Conservation (phyloP, 805 yeast species). For the Wickerhamiella qilinensis region DNA sequence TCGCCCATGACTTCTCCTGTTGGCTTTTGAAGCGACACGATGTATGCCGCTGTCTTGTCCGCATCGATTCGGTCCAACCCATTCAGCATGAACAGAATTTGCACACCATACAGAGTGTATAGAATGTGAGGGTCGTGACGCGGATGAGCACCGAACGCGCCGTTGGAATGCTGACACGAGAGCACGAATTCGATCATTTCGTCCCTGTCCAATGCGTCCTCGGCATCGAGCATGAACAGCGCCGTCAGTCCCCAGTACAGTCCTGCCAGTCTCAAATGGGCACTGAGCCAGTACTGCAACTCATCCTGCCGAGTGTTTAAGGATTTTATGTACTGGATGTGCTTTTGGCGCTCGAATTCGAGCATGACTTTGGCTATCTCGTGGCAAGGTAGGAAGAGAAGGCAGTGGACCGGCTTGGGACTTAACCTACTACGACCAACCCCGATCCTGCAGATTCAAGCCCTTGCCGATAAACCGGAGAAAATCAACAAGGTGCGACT, state of each 20-base stretch:
- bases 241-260: slow-evolving; percentile 92
- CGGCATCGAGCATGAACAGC: slow-evolving; percentile 39
- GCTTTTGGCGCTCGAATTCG: slow-evolving; percentile 27
- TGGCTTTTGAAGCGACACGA: slow-evolving; percentile 31
- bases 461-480: too few species aligned
- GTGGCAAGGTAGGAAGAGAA: too few species aligned
- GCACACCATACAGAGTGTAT: slow-evolving; percentile 75
- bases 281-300: slow-evolving; percentile 74
- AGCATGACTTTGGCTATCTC: neutral
- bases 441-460: too few species aligned
- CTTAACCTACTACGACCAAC: too few species aligned
- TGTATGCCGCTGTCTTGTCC: slow-evolving; percentile 21
- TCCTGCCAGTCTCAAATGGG: slow-evolving; percentile 77
- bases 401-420: too few species aligned
- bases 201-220: slow-evolving; percentile 38
- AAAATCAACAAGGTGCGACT: too few species aligned
- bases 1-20: slow-evolving; percentile 82
- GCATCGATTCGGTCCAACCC: slow-evolving; percentile 30
- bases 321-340: slow-evolving; percentile 38
- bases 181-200: slow-evolving; percentile 56
- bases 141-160: slow-evolving; percentile 82
- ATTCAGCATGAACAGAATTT: slow-evolving; percentile 54
- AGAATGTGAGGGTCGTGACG: slow-evolving; percentile 77
- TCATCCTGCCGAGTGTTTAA: slow-evolving; percentile 41
- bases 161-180: slow-evolving; percentile 37